These are phyloP conservation scores for Lupinus albus DNA, from an alignment of 306 rosid species.

Conservation along the genomic window DNA sequence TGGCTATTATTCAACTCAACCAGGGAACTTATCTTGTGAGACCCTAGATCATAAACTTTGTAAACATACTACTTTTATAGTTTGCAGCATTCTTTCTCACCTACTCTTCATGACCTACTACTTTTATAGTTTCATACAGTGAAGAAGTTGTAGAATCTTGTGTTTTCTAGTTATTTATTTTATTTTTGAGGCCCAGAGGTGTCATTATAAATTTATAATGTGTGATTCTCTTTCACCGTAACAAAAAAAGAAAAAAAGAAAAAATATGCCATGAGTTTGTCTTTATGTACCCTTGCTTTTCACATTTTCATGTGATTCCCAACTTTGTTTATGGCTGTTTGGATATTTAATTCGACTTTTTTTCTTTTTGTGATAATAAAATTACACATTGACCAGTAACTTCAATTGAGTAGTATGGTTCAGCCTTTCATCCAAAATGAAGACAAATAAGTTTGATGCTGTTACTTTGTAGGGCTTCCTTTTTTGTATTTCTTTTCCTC, in stretches of 20 bases:
- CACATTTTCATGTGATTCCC: background rate
- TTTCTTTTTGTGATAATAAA: background rate
- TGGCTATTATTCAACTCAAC: background rate
- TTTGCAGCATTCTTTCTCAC: background rate
- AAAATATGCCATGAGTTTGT: background rate
- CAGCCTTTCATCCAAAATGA: slow-evolving; percentile 21
- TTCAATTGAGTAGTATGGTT: slow-evolving; percentile 17
- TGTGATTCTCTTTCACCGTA: slow-evolving; percentile 16
- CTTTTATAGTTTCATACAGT: background rate
- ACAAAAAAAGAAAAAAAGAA: background rate
- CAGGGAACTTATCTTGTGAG: background rate
- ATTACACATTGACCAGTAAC: background rate
- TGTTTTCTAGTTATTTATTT: background rate
- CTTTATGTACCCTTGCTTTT: background rate
- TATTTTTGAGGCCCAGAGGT: background rate
- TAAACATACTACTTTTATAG: no score
- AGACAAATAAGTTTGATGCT: slow-evolving; percentile 14
- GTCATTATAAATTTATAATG: background rate
- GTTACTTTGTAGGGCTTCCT: slow-evolving; percentile 15
- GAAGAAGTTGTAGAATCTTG: background rate
- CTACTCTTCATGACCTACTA: background rate
- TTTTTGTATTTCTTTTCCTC: background rate
- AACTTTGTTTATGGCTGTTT: background rate
- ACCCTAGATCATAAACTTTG: background rate
- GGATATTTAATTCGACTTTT: background rate